Percentiles rank a stretch among this genome's conserved stretches.
These are phyloP conservation scores for Hypsizygus marmoreus DNA, from an alignment of 768 basidiomycete species.

Conservation along the genomic window DNA sequence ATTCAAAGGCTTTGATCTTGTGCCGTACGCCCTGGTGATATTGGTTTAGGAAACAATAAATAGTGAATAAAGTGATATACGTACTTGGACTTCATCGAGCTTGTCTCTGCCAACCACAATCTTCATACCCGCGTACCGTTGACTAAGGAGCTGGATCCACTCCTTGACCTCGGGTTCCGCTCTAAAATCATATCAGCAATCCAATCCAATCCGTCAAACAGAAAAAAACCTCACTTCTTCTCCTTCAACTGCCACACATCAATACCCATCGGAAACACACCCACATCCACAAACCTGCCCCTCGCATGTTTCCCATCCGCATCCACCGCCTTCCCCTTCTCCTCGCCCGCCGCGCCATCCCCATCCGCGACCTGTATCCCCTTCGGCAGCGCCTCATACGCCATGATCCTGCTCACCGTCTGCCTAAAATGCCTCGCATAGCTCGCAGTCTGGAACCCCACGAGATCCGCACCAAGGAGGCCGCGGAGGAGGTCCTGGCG, in stretches of 20 bases:
- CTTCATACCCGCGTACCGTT: slow-evolving; percentile 85
- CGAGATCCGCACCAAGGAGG: slow-evolving; percentile 89
- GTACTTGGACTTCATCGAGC: slow-evolving; percentile 78
- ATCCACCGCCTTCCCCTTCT: slow-evolving; percentile 10
- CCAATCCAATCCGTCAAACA: neutral
- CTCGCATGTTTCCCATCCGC: slow-evolving; percentile 28
- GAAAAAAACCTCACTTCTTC: slow-evolving; percentile 49
- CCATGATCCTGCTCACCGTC: slow-evolving; percentile 78
- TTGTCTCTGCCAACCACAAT: slow-evolving; percentile 88
- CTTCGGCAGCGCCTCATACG: slow-evolving; percentile 80
- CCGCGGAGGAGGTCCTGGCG: slow-evolving; percentile 79
- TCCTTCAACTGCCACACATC: slow-evolving; percentile 70
- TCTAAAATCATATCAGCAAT: slow-evolving; percentile 34
- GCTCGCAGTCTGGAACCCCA: slow-evolving; percentile 89
- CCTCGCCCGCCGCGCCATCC: slow-evolving; percentile 22
- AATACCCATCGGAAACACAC: slow-evolving; percentile 90
- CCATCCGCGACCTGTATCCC: slow-evolving; percentile 66
- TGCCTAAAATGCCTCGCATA: slow-evolving; percentile 86
- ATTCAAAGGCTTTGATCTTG: slow-evolving; percentile 82
- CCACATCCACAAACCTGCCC: slow-evolving; percentile 79
- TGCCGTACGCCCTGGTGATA: slow-evolving; percentile 69
- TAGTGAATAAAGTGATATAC: slow-evolving; percentile 2
- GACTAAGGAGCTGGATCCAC: slow-evolving; percentile 78
- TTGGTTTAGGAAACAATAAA: neutral
- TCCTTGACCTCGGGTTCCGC: slow-evolving; percentile 77